Base-by-base conservation (phyloP, 176 grass and related monocot genomes). In the Melocanna baccifera region DNA sequence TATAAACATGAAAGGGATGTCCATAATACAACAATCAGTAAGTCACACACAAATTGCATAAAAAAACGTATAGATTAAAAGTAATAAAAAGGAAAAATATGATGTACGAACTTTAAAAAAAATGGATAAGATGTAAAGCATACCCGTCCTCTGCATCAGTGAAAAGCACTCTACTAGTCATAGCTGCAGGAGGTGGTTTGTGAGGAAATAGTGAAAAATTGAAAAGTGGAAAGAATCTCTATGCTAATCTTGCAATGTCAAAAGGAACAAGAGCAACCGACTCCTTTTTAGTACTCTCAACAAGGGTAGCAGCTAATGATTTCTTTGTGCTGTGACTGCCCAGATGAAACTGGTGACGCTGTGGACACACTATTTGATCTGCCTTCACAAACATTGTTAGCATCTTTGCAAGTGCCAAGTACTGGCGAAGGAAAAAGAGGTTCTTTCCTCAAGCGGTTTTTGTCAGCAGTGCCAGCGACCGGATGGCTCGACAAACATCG, bases 101-200 rank as follows among this genome's bases (percentile, higher is more conserved):
- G 40, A 59, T 43, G 55, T n/a, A 63, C 1, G 26, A 53, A 9
- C 34, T 57, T 58, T 53, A 36, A 36, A 36, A 36, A 36, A 30
- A 40, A 11, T 64, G 1, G 34, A 75, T 72, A 65, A 72, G 20
- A 87, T 66, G 82, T 83, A 79, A 39, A 81, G 25, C 84, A 62
- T 20, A 93, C 96, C 89, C 71, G 41, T 99, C 96, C 87, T 99
- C 96, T 47, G 96, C 96, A 94, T 99, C 96, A 87, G 93, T 99
- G 73, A 99, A 99, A 71, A 94, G 81, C 63, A 99, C 85, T 67
- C 89, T 87, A 61, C 84, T 95, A 70, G 88, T 91, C 71, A 92
- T 81, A 67, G 96, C 85, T 69, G 83, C 57, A 41, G 87, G n/a
- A 37, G 96, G 93, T 63, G 96, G 91, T 46, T 96, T 96, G 79